Evolutionary conservation across 2,329 filamentous ascomycete species (phyloP), one percentile per base, ranked within the genome.

Genomic region (Epicoccum nigrum): DNA sequence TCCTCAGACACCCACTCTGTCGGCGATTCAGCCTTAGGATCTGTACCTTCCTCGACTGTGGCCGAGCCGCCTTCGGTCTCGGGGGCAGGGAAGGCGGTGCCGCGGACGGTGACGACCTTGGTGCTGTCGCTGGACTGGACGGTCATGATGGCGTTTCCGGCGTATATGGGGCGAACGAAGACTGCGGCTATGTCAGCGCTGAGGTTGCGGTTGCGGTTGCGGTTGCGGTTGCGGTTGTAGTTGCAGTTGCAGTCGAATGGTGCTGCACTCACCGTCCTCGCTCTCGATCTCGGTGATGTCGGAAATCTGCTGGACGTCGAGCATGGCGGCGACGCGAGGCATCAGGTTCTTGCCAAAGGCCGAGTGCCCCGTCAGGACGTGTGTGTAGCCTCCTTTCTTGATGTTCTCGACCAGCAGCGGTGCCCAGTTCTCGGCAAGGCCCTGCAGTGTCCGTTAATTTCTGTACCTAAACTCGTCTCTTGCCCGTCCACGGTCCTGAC

Each of bases 281-380:
- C 85, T 85, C 75, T 97, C 86, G 69, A 99, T 88, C 1, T 77
- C 81, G 15, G 86, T 97, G 62, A 97, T 89, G 72, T 99, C 94
- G 35, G 92, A 96, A 55, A 99, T 86, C 72, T 96, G 92, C 77
- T 97, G 92, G 28, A 88, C 86, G 73, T 99, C 94, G 52, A 99
- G 82, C 48, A 99, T 79, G 16, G 94, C 94, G 16, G 94, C 91
- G 13, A 97, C 89, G 56, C 94, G 87, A 31, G 94, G 94, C 76
- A 99, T 81, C 37, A 99, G 75, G 74, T 88, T 95, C 84, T 99
- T 99, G 68, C 94, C 94, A 76, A 99, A 99, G 1, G 94, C 92
- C 19, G 92, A 94, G 79, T 97, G 92, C 47, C 89, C 88, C 31
- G 88, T 89, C 66, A 99, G 83, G 58, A 99, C 84, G 71, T 99